These are phyloP conservation scores for Sideroxylon spinosum DNA, from an alignment of 179 eudicot genomes.

Conservation along the genomic window DNA sequence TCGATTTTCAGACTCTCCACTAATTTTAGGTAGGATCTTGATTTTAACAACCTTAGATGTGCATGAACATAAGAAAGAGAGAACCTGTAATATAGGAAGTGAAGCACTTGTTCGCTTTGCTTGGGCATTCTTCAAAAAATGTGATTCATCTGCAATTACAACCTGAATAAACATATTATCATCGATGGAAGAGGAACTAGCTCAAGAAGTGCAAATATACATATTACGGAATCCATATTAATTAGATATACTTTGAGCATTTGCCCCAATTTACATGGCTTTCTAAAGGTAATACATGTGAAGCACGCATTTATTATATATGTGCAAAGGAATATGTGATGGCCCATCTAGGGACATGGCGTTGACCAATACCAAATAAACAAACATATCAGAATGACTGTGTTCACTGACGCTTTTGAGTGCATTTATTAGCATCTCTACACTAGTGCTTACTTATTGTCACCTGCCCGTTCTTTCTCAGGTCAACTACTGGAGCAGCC, in stretches of 20 bases:
- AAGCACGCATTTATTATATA: background rate
- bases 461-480: too few relatives aligned
- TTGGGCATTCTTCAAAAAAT: constrained; percentile 89
- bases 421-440: too few relatives aligned
- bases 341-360: background rate
- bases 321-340: background rate
- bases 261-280: background rate
- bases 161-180: constrained; percentile 55
- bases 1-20: too few relatives aligned
- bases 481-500: too few relatives aligned
- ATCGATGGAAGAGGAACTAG: background rate
- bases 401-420: too few relatives aligned
- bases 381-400: too few relatives aligned
- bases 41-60: background rate
- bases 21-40: too few relatives aligned
- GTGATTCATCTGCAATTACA: constrained; percentile 99
- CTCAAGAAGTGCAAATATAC: background rate
- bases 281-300: background rate
- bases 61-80: background rate
- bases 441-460: too few relatives aligned
- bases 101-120: constrained; percentile 89
- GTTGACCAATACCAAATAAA: background rate
- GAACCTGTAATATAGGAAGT: constrained; percentile 81
- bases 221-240: background rate
- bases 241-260: background rate